phyloP scores from a whole-genome alignment of 352 stramenopile genomes.

The Globisporangium nagaii region DNA sequence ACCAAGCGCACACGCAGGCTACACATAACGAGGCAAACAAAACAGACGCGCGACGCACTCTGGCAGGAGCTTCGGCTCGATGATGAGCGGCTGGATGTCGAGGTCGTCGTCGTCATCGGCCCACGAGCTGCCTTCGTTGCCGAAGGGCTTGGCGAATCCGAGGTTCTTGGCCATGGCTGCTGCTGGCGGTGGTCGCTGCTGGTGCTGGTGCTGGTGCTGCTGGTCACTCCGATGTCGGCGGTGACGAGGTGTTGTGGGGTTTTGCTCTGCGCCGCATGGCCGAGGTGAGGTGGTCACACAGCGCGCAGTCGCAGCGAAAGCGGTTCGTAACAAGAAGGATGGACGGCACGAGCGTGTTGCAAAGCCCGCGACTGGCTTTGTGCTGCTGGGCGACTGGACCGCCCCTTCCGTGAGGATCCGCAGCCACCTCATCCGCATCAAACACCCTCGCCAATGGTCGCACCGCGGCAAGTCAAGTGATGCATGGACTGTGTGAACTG shows the following conservation, averaged over 20 bases:
- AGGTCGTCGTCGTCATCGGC: slow-evolving; percentile 70
- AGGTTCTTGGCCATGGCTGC: slow-evolving; percentile 53
- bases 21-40: too few relatives aligned
- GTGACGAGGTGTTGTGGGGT: slow-evolving; percentile 1
- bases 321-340: slow-evolving; percentile 6
- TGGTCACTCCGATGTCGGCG: slow-evolving; percentile 2
- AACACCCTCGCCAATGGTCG: neutral
- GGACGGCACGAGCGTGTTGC: neutral
- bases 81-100: slow-evolving; percentile 43
- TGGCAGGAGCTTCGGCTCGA: slow-evolving; percentile 29
- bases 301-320: too few relatives aligned
- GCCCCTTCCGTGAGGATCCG: neutral
- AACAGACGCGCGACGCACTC: slow-evolving; percentile 27
- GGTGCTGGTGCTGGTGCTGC: neutral
- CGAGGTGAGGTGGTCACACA: neutral
- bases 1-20: too few relatives aligned
- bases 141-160: slow-evolving; percentile 29
- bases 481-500: too few relatives aligned
- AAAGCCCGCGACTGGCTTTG: neutral
- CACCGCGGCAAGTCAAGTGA: neutral
- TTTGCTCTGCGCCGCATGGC: too few relatives aligned
- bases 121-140: slow-evolving; percentile 59
- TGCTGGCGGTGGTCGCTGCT: neutral
- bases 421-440: neutral
- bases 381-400: neutral